phyloP scores from a whole-genome alignment of 805 yeast species.

The Spencermartinsiella europaea region DNA sequence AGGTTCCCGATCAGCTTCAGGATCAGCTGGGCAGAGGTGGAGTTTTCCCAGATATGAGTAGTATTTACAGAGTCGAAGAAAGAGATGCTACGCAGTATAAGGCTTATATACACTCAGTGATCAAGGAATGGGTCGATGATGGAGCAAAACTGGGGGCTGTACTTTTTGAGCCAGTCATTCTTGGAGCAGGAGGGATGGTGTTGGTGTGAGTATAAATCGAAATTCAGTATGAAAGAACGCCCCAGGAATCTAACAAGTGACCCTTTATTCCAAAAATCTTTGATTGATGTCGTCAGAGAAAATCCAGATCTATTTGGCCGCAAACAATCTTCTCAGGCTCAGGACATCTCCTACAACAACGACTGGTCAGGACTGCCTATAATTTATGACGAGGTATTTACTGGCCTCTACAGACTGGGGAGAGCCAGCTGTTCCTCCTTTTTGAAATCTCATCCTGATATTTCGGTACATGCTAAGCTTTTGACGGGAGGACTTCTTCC shows the following conservation, averaged over 20 bases:
- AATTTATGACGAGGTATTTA: constrained; percentile 25
- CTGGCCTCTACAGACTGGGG: constrained; percentile 26
- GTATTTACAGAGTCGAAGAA: constrained; percentile 14
- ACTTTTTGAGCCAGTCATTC: constrained; percentile 23
- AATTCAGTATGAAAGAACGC: no score
- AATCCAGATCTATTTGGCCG: constrained; percentile 10
- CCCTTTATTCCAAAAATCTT: constrained; percentile 22
- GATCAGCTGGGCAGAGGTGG: constrained; percentile 7
- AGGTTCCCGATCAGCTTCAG: constrained; percentile 13
- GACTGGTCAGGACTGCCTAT: constrained; percentile 25
- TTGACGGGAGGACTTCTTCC: constrained; percentile 27
- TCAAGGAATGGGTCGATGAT: constrained; percentile 7
- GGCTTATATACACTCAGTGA: constrained; percentile 12
- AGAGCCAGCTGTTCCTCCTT: constrained; percentile 15
- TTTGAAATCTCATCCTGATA: constrained; percentile 19
- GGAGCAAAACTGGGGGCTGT: constrained; percentile 25
- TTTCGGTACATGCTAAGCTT: constrained; percentile 25
- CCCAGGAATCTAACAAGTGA: constrained; percentile 9
- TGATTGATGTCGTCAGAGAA: constrained; percentile 20
- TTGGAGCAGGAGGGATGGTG: constrained; percentile 28
- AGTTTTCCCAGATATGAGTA: constrained; percentile 12
- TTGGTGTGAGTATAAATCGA: constrained; percentile 14
- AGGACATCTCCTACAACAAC: background rate
- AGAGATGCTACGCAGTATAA: constrained; percentile 12
- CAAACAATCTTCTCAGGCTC: background rate